These are phyloP conservation scores for Globisporangium okanoganense DNA, from an alignment of 352 stramenopile genomes.

Conservation along the genomic window DNA sequence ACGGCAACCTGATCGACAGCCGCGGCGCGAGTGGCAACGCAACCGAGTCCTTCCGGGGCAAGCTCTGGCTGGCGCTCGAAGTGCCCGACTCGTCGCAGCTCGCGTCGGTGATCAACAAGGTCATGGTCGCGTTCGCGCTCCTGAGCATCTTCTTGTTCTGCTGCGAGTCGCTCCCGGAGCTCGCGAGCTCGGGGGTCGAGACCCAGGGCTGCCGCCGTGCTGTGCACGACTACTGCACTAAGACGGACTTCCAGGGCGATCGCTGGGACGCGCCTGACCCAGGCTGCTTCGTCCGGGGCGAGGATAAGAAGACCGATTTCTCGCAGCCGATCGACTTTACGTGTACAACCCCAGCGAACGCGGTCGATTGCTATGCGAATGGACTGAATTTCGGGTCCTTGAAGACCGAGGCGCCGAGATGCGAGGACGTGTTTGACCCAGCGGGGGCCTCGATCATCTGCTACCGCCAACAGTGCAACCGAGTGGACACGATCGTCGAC, in stretches of 20 bases:
- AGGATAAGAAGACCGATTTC: constrained; percentile 29
- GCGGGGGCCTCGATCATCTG: constrained; percentile 36
- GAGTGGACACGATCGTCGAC: constrained; percentile 31
- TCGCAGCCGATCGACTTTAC: constrained; percentile 34
- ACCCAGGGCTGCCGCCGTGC: constrained; percentile 39
- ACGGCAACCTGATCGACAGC: constrained; percentile 2
- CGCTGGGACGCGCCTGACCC: constrained; percentile 19
- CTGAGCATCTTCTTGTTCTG: constrained; percentile 73
- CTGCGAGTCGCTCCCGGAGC: constrained; percentile 61
- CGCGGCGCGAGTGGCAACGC: constrained; percentile 6
- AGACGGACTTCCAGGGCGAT: constrained; percentile 20
- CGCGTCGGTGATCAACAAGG: constrained; percentile 44
- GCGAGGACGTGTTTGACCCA: constrained; percentile 29
- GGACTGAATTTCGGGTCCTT: constrained; percentile 56
- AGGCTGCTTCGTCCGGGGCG: constrained; percentile 44
- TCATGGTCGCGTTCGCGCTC: constrained; percentile 50
- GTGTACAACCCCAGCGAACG: constrained; percentile 21
- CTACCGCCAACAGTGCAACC: constrained; percentile 45
- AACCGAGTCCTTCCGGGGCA: constrained; percentile 29
- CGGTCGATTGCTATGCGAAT: constrained; percentile 38
- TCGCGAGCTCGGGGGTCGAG: constrained; percentile 42
- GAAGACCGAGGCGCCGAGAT: constrained; percentile 19
- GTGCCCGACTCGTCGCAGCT: constrained; percentile 53
- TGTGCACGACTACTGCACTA: constrained; percentile 49
- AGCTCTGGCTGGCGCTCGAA: constrained; percentile 57